These are phyloP conservation scores for Leccinum huronense DNA, from an alignment of 1,284 basidiomycete genomes.

Conservation along the genomic window DNA sequence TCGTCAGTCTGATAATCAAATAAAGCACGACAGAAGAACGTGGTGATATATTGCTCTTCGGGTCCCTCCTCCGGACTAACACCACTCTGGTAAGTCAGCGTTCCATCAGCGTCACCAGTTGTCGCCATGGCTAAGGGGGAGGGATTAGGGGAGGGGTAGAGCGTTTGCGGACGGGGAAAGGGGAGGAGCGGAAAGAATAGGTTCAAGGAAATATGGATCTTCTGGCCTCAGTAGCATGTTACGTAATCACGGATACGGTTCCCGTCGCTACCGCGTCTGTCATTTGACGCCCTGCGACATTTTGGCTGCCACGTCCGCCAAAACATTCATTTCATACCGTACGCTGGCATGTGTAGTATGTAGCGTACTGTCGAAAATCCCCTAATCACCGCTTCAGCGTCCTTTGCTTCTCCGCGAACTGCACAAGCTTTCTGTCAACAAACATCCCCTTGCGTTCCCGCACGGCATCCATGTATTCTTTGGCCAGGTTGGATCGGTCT, in stretches of 20 bases:
- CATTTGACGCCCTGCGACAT: background rate
- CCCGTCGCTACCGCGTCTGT: constrained; percentile 21
- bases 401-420: constrained; percentile 94
- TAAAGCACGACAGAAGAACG: constrained; percentile 87
- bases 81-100: constrained; percentile 24
- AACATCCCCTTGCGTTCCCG: constrained; percentile 94
- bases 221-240: constrained; percentile 17
- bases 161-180: constrained; percentile 16
- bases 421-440: constrained; percentile 89
- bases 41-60: constrained; percentile 61
- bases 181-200: constrained; percentile 17
- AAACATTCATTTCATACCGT: constrained; percentile 14
- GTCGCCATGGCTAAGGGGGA: constrained; percentile 17
- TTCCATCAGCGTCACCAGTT: constrained; percentile 26
- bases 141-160: constrained; percentile 4
- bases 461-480: constrained; percentile 90
- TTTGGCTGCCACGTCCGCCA: constrained; percentile 15
- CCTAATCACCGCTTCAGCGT: constrained; percentile 77
- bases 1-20: constrained; percentile 93
- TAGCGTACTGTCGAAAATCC: background rate
- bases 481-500: constrained; percentile 92
- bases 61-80: constrained; percentile 31
- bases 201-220: constrained; percentile 17
- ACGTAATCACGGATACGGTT: constrained; percentile 25
- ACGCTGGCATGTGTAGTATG: constrained; percentile 1